These are phyloP conservation scores for Arthrobotrys iridis DNA, from an alignment of 2,329 filamentous ascomycete genomes.

Conservation along the genomic window DNA sequence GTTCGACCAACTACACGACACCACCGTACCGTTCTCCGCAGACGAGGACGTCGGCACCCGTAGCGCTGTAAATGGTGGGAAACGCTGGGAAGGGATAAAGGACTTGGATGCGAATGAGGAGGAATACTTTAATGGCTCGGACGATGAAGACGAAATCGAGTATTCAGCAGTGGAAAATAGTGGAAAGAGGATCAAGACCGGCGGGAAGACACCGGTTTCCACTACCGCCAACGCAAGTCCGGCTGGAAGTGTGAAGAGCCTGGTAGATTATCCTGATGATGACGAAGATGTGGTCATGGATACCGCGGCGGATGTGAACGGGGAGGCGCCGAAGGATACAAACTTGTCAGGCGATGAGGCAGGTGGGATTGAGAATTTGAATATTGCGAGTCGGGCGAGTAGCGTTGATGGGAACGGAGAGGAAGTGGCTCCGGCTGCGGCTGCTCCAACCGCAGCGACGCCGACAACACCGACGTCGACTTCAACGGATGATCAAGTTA, in stretches of 20 bases:
- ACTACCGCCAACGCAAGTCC: conserved; percentile 70
- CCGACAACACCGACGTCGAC: conserved; percentile 20
- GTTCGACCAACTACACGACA: conserved; percentile 81
- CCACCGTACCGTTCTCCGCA: conserved; percentile 71
- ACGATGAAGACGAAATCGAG: conserved; percentile 75
- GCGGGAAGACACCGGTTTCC: conserved; percentile 58
- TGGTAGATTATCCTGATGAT: conserved; percentile 93
- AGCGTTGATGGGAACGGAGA: conserved; percentile 24
- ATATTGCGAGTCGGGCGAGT: conserved; percentile 40
- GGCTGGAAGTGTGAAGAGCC: conserved; percentile 72
- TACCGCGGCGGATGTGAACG: conserved; percentile 64
- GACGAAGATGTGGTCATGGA: conserved; percentile 77
- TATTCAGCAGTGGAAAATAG: conserved; percentile 61
- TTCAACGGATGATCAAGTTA: conserved; percentile 45
- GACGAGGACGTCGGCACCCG: conserved; percentile 61
- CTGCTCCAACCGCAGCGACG: neutral
- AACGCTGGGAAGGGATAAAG: conserved; percentile 75
- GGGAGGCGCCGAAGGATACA: conserved; percentile 57
- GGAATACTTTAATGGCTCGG: conserved; percentile 90
- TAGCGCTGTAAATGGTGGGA: conserved; percentile 68
- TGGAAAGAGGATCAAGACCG: conserved; percentile 58
- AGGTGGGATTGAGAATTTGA: conserved; percentile 42
- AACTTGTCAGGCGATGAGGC: conserved; percentile 56
- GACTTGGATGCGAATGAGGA: conserved; percentile 88
- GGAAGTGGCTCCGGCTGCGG: conserved; percentile 1